Evolutionary conservation across 257 asterid genomes (phyloP).

Genomic region (Ilex asprella): DNA sequence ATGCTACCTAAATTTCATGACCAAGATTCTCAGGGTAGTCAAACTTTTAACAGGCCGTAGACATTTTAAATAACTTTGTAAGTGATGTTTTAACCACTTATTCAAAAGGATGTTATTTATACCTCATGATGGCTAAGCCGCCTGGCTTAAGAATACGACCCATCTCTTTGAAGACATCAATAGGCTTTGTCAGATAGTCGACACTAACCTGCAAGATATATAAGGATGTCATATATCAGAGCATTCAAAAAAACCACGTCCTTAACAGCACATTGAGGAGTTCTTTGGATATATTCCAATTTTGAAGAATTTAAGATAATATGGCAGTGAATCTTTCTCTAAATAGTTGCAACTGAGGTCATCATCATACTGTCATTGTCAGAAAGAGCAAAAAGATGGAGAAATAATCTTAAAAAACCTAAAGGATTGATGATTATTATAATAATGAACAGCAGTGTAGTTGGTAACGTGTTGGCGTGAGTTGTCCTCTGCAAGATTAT

Average conservation of each 20-base stretch:
- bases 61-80: neutral
- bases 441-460: no score
- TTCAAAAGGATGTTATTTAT: neutral
- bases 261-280: neutral
- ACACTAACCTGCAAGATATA: constrained; percentile 71
- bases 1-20: neutral
- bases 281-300: neutral
- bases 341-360: no score
- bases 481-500: no score
- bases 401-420: no score
- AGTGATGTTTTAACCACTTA: neutral
- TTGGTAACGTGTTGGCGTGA: no score
- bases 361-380: no score
- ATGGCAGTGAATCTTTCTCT: neutral
- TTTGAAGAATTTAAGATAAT: no score
- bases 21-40: neutral
- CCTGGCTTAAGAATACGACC: constrained; percentile 81
- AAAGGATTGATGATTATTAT: no score
- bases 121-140: constrained; percentile 85
- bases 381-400: no score
- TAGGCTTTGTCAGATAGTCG: constrained; percentile 83
- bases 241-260: neutral
- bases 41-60: no score
- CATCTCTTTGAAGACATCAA: constrained; percentile 90
- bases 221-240: no score